These are phyloP conservation scores for Byssothecium circinans DNA, from an alignment of 2,329 filamentous ascomycete species.

Conservation along the genomic window DNA sequence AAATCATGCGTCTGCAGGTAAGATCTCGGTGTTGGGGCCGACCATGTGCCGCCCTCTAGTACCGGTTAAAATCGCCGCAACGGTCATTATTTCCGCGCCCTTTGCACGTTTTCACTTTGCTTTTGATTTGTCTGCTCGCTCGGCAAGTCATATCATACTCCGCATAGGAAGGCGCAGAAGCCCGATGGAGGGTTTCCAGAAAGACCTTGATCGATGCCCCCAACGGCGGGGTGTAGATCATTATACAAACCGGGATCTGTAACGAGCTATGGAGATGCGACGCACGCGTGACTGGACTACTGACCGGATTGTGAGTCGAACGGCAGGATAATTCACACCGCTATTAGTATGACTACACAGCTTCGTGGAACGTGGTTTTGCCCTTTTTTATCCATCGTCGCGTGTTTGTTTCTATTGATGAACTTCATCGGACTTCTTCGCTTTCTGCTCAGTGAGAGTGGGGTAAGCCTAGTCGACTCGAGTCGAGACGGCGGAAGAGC, in stretches of 20 bases:
- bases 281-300: too few relatives aligned
- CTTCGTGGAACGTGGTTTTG: background rate
- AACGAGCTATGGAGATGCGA: background rate
- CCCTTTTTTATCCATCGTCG: background rate
- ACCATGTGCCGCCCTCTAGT: slow-evolving; percentile 2
- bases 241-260: background rate
- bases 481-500: background rate
- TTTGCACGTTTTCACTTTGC: background rate
- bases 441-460: background rate
- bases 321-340: background rate
- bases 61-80: slow-evolving; percentile 8
- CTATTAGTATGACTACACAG: background rate
- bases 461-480: background rate
- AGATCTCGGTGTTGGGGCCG: slow-evolving; percentile 3
- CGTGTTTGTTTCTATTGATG: background rate
- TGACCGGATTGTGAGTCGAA: slow-evolving; percentile 1
- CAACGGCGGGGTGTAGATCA: background rate
- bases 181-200: background rate
- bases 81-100: background rate
- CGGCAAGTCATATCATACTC: background rate
- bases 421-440: background rate
- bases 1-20: background rate
- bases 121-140: background rate
- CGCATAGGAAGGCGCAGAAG: background rate
- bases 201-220: background rate